These are phyloP conservation scores for Turnera subulata DNA, from an alignment of 345 rosid species.

Conservation along the genomic window DNA sequence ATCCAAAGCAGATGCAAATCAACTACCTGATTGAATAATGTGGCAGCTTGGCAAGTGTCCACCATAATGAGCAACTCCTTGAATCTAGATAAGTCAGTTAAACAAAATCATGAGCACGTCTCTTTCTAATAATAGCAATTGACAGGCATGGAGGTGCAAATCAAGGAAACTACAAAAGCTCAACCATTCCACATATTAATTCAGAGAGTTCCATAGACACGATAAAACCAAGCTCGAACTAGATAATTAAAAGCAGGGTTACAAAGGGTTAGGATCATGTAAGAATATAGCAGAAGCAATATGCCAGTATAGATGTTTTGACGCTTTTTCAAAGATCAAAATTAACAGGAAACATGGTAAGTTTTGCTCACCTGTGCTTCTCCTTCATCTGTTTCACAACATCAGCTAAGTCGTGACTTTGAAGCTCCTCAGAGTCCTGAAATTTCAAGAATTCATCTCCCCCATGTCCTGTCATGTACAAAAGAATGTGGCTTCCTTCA, in stretches of 20 bases:
- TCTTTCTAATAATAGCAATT: constrained; percentile 3
- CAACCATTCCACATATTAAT: neutral
- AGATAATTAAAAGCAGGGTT: too few species aligned
- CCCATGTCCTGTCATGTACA: constrained; percentile 99
- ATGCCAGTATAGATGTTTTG: too few species aligned
- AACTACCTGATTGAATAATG: constrained; percentile 88
- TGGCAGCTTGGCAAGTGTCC: constrained; percentile 99
- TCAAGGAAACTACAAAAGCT: neutral
- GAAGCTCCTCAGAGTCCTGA: constrained; percentile 96
- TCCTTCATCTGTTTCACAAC: constrained; percentile 99
- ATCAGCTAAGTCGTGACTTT: constrained; percentile 99
- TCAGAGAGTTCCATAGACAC: too few species aligned
- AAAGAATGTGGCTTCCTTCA: constrained; percentile 95
- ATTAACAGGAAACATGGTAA: too few species aligned
- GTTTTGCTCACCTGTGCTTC: constrained; percentile 59
- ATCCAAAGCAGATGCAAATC: constrained; percentile 17
- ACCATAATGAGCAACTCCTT: constrained; percentile 98
- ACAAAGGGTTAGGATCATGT: too few species aligned
- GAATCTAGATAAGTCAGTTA: constrained; percentile 65
- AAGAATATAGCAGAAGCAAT: too few species aligned
- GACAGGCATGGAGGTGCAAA: neutral
- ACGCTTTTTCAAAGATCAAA: too few species aligned
- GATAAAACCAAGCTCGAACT: too few species aligned
- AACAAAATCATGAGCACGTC: constrained; percentile 13
- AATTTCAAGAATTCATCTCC: constrained; percentile 96